Conservation (phyloP, 257 asterid genomes). For the Voacanga thouarsii region DNA sequence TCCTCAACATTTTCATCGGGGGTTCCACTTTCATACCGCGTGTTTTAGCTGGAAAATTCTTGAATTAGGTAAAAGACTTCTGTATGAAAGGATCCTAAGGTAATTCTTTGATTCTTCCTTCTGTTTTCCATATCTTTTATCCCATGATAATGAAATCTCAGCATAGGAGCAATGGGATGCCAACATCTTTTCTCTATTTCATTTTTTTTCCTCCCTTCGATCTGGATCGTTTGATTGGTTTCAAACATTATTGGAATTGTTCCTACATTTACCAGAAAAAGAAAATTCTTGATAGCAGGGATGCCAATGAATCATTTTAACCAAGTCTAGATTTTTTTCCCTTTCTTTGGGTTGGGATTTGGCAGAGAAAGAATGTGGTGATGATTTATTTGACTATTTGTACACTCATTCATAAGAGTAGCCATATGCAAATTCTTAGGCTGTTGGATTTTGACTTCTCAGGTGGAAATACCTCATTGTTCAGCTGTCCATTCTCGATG, state of each 20-base stretch:
- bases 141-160: neutral
- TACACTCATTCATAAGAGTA: no score
- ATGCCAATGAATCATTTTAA: no score
- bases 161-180: neutral
- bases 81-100: constrained; percentile 35
- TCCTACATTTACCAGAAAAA: no score
- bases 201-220: neutral
- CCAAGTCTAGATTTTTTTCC: no score
- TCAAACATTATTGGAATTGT: neutral
- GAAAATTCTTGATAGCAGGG: no score
- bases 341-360: neutral
- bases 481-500: constrained; percentile 43
- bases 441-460: constrained; percentile 14
- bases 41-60: constrained; percentile 21
- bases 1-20: constrained; percentile 30
- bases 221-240: neutral
- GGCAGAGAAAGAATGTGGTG: no score
- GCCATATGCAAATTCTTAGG: neutral
- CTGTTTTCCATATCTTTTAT: no score
- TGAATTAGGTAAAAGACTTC: constrained; percentile 25
- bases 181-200: neutral
- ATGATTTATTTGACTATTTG: no score
- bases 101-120: constrained; percentile 10
- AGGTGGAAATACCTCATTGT: constrained; percentile 27
- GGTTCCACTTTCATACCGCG: constrained; percentile 15